Percentiles rank a stretch among this genome's conserved stretches.
Evolutionary conservation across 2,329 filamentous ascomycete genomes (phyloP).

Genomic region (Pseudocercospora macadamiae): DNA sequence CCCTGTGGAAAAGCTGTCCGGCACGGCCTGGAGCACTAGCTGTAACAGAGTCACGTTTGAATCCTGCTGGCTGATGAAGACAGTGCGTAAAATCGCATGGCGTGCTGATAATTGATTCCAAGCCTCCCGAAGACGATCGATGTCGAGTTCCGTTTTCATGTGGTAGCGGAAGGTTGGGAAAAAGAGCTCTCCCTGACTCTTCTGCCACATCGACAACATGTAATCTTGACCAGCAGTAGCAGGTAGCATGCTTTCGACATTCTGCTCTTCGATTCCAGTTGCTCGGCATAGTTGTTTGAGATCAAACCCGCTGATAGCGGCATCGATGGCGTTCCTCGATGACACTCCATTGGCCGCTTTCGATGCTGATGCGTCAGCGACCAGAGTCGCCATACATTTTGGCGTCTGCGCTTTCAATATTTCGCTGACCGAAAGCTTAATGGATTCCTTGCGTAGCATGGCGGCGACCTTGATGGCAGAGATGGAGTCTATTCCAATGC

Average conservation of each 20-base stretch:
- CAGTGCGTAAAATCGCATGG: slow-evolving; percentile 69
- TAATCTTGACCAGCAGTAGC: slow-evolving; percentile 78
- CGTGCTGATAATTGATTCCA: slow-evolving; percentile 64
- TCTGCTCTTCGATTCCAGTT: slow-evolving; percentile 43
- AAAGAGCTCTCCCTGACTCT: slow-evolving; percentile 67
- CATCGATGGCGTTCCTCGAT: slow-evolving; percentile 22
- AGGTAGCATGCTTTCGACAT: slow-evolving; percentile 65
- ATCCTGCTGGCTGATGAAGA: slow-evolving; percentile 55
- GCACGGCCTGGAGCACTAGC: slow-evolving; percentile 53
- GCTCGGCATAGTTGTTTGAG: slow-evolving; percentile 17
- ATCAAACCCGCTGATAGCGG: slow-evolving; percentile 17
- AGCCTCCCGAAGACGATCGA: slow-evolving; percentile 54
- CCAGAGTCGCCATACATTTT: slow-evolving; percentile 60
- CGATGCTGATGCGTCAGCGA: slow-evolving; percentile 18
- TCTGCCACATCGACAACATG: slow-evolving; percentile 77
- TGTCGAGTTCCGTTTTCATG: slow-evolving; percentile 45
- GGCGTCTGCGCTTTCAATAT: slow-evolving; percentile 70
- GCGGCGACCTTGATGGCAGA: slow-evolving; percentile 82
- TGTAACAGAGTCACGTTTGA: slow-evolving; percentile 58
- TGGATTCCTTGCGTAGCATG: slow-evolving; percentile 64
- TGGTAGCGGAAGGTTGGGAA: slow-evolving; percentile 71
- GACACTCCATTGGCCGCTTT: slow-evolving; percentile 39
- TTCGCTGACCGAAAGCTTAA: slow-evolving; percentile 70
- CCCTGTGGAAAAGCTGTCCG: slow-evolving; percentile 38
- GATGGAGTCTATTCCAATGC: slow-evolving; percentile 88